phyloP scores from a whole-genome alignment of 495 filamentous ascomycete genomes.

The Neurospora sp. region DNA sequence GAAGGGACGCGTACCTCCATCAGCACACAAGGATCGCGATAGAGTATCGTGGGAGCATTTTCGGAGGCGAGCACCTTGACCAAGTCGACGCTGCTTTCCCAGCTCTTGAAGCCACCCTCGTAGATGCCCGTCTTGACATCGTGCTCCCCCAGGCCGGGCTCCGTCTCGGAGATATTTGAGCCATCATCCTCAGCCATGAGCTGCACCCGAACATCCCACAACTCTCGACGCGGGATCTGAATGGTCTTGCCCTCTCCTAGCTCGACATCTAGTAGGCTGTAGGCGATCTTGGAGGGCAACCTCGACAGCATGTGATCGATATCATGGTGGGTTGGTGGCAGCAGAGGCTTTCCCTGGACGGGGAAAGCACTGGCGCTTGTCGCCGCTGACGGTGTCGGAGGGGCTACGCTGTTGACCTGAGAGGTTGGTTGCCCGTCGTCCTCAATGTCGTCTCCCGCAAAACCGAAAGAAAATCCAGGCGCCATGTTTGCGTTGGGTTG shows the following conservation, averaged over 20 bases:
- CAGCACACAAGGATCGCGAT: slow-evolving; percentile 37
- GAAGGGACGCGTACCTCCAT: slow-evolving; percentile 55
- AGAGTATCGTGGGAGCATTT: slow-evolving; percentile 50
- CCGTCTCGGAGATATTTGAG: slow-evolving; percentile 24
- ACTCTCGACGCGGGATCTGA: slow-evolving; percentile 68
- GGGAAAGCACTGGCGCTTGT: slow-evolving; percentile 34
- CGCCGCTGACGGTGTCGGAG: slow-evolving; percentile 14
- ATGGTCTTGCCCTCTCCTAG: slow-evolving; percentile 35
- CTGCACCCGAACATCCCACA: slow-evolving; percentile 90
- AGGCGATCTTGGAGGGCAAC: slow-evolving; percentile 72
- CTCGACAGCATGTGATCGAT: slow-evolving; percentile 47
- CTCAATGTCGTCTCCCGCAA: slow-evolving; percentile 78
- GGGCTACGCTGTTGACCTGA: neutral
- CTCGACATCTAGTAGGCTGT: slow-evolving; percentile 49
- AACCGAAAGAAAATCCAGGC: slow-evolving; percentile 63
- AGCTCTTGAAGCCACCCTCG: slow-evolving; percentile 98
- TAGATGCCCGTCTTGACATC: slow-evolving; percentile 88
- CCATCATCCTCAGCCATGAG: slow-evolving; percentile 75
- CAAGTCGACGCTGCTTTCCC: slow-evolving; percentile 89
- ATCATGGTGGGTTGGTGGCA: slow-evolving; percentile 35
- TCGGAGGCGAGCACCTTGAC: slow-evolving; percentile 52
- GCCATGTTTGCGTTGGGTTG: slow-evolving; percentile 1
- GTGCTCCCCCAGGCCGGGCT: slow-evolving; percentile 57
- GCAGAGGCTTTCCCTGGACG: slow-evolving; percentile 36
- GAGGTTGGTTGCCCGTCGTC: slow-evolving; percentile 35